phyloP scores from a whole-genome alignment of 2,329 filamentous ascomycete genomes.

The Emmonsia crescens region DNA sequence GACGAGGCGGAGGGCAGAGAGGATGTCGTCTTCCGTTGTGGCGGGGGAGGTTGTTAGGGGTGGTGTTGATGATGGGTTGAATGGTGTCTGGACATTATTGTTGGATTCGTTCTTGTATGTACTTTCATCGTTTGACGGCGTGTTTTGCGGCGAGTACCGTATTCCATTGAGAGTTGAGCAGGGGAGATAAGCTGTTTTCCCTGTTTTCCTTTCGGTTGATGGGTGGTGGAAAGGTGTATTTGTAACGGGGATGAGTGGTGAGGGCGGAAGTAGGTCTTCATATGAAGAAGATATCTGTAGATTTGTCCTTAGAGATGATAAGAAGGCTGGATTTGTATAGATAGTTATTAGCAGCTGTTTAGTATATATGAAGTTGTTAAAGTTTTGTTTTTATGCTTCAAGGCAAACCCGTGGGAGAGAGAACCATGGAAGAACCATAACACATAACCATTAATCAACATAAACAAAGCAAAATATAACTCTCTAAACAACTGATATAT shows the following conservation, averaged over 20 bases:
- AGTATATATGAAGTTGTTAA: background rate
- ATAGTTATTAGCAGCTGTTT: background rate
- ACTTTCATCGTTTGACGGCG: background rate
- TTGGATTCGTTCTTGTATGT: slow-evolving; percentile 9
- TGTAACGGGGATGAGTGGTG: slow-evolving; percentile 50
- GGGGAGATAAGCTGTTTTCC: background rate
- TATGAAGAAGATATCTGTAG: slow-evolving; percentile 49
- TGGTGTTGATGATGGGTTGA: slow-evolving; percentile 12
- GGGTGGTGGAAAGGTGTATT: slow-evolving; percentile 45
- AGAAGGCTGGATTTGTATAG: slow-evolving; percentile 51
- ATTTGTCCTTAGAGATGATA: slow-evolving; percentile 71
- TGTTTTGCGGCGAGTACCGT: background rate
- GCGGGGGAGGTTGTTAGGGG: slow-evolving; percentile 27
- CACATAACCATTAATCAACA: too few relatives aligned
- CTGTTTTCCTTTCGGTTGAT: slow-evolving; percentile 18
- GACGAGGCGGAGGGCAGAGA: slow-evolving; percentile 59
- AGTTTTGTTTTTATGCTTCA: too few relatives aligned
- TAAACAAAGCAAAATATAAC: background rate
- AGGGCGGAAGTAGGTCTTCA: slow-evolving; percentile 29
- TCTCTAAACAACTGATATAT: background rate
- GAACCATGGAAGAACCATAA: too few relatives aligned
- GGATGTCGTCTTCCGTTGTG: slow-evolving; percentile 46
- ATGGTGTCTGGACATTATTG: background rate
- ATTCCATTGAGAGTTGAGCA: background rate
- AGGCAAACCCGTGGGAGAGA: too few relatives aligned